Evolutionary conservation across 208 protist species (phyloP), one percentile per base, ranked within the genome.

Genomic region (Leishmania turanica): DNA sequence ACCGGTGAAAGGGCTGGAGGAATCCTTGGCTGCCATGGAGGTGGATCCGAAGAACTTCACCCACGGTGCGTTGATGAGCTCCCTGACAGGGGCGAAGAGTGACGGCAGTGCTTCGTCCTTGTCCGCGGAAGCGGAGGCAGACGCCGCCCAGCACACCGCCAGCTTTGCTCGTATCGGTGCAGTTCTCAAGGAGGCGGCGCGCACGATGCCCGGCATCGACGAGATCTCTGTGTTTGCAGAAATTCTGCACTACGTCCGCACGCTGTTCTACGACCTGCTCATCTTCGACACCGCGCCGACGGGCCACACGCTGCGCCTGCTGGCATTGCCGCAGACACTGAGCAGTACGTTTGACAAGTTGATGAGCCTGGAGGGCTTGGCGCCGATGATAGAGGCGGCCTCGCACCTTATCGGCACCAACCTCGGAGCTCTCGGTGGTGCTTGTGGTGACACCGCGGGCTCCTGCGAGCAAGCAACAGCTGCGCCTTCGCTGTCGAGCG

Each of bases 251-350:
- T 84, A 47, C 79, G 92, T 99, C 11, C 82, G 98, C 69, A 68
- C 65, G 4, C 90, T 99, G 9, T 99, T 96, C 87, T 99, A 96
- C 90, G 93, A 98, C 78, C 77, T 97, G 21, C 95, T 99, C 47
- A 93, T 99, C 27, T 99, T 99, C 86, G 99, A 99, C 89, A 99
- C 99, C 37, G 99, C 99, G 8, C 99, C 99, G 54, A 99, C 99
- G 2, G 99, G 99, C 37, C 99, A 99, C 84, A 99, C 99, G 11
- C 90, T 99, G 37, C 92, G 98, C 17, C 87, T 99, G 49, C 86
- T 99, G 17, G 88, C 91, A 6, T 93, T 99, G 34, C 98, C 98
- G 15, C 84, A 90, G 37, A 96, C 84, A 3, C 54, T 96, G 19
- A 87, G 91, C 72, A 77, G 77, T 3, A 87, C 88, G 3, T 86